Conservation (phyloP, 2,329 filamentous ascomycete species). For the Ophioceras dolichostomum region DNA sequence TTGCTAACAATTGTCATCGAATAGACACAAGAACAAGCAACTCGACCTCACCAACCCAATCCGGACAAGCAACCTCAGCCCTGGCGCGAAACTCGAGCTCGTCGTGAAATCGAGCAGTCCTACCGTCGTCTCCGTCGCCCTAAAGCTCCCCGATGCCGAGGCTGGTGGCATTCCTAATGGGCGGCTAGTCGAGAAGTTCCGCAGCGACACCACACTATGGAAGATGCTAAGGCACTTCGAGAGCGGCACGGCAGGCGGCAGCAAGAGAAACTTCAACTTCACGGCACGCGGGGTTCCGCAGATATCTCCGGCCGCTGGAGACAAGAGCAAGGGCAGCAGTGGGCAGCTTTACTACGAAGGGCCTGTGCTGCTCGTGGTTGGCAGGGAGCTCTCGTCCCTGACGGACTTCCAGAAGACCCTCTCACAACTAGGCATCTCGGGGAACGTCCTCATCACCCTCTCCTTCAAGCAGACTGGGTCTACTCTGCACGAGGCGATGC, state of each 20-base stretch:
- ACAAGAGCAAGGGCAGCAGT: constrained; percentile 34
- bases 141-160: constrained; percentile 70
- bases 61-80: constrained; percentile 66
- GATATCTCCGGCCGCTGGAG: constrained; percentile 33
- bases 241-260: constrained; percentile 18
- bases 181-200: constrained; percentile 71
- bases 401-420: constrained; percentile 80
- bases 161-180: constrained; percentile 46
- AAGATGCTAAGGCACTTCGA: constrained; percentile 84
- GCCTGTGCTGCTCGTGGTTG: constrained; percentile 75
- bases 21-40: constrained; percentile 68
- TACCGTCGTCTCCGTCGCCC: constrained; percentile 74
- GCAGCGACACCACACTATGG: constrained; percentile 83
- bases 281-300: constrained; percentile 70
- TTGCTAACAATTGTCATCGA: constrained; percentile 1
- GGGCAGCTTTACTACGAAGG: constrained; percentile 82
- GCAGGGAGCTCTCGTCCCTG: constrained; percentile 64
- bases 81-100: constrained; percentile 87
- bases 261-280: constrained; percentile 55
- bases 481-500: constrained; percentile 77
- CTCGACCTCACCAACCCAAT: constrained; percentile 79
- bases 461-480: constrained; percentile 64
- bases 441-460: constrained; percentile 67
- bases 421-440: constrained; percentile 72
- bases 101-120: constrained; percentile 78